Evolutionary conservation across 176 grass and related monocot species (phyloP), one percentile per base, ranked within the genome.

Genomic region (Alopecurus myosuroides): DNA sequence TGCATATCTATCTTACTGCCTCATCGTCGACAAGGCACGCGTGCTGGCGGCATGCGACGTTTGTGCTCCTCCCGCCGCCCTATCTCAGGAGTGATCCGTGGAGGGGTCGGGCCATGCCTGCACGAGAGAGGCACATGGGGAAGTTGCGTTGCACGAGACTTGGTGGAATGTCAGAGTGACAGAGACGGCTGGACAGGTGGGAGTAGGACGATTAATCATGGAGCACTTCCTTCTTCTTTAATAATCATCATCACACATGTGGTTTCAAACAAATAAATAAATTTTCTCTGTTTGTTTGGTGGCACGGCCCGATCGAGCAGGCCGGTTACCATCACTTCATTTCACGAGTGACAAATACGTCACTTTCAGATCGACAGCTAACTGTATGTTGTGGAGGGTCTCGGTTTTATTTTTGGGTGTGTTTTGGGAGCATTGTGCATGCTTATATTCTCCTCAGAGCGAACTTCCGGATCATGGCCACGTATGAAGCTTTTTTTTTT

Each of bases 51-150:
- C 8, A n/a, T 4, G 53, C 11, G 83, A 77, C 83, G 40, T 70
- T 34, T 29, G 23, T 77, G 88, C 88, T 77, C n/a, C 39, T 28
- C 20, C 4, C 30, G 58, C 78, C 22, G 62, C 63, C 23, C 29
- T 55, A 36, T 70, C 33, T 31, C 44, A 66, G 29, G 46, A 63
- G 74, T 74, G 25, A 74, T 49, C 18, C 36, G 11, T n/a, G 65
- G 87, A 44, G 75, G 86, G 77, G 78, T 74, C 33, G 22, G 9
- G 36, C 35, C 5, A 0, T 13, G 53, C 75, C 50, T 13, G 25
- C 60, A 70, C 78, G 61, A 77, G 63, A 26, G 56, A 64, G 44
- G 83, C 88, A 86, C 79, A 74, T 89, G 84, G 25, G 53, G 49
- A 82, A 34, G 70, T 4, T 22, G 20, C 35, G 6, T 4, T 34